Conservation (phyloP, 2,329 filamentous ascomycete genomes). For the Colletotrichum spaethianum region DNA sequence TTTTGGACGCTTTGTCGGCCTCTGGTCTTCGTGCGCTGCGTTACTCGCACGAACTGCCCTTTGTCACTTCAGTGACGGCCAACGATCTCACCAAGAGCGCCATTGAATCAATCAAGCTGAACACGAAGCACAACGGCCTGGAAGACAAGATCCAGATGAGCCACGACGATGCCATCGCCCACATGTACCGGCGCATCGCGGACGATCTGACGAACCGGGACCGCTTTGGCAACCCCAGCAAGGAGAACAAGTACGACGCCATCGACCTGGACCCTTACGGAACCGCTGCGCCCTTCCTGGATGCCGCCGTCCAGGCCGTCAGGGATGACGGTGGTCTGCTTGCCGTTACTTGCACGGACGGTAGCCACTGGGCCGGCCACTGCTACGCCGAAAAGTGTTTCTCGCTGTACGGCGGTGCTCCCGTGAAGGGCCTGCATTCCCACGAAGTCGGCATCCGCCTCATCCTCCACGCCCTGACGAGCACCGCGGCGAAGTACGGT, state of each 20-base stretch:
- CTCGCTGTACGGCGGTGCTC: constrained; percentile 91
- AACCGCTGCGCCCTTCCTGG: constrained; percentile 91
- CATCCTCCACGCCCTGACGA: constrained; percentile 85
- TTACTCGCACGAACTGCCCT: constrained; percentile 92
- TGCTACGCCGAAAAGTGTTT: constrained; percentile 96
- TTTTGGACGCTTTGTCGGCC: constrained; percentile 94
- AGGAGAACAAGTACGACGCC: constrained; percentile 81
- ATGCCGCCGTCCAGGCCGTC: constrained; percentile 89
- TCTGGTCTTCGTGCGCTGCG: constrained; percentile 92
- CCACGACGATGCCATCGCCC: constrained; percentile 86
- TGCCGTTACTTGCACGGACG: constrained; percentile 97
- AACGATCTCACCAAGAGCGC: constrained; percentile 90
- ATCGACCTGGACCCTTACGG: constrained; percentile 98
- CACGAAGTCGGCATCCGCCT: constrained; percentile 93
- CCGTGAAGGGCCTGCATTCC: constrained; percentile 85
- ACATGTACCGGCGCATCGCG: constrained; percentile 86
- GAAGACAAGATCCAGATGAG: constrained; percentile 79
- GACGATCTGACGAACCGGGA: constrained; percentile 62
- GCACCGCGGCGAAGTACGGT: constrained; percentile 86
- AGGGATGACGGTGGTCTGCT: constrained; percentile 88
- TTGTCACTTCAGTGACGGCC: constrained; percentile 84
- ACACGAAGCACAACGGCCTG: constrained; percentile 87
- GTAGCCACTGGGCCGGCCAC: constrained; percentile 93
- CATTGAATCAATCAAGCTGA: constrained; percentile 84
- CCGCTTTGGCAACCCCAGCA: constrained; percentile 55